Base-by-base conservation (phyloP, 208 protist species). In the Crithidia expoeki region DNA sequence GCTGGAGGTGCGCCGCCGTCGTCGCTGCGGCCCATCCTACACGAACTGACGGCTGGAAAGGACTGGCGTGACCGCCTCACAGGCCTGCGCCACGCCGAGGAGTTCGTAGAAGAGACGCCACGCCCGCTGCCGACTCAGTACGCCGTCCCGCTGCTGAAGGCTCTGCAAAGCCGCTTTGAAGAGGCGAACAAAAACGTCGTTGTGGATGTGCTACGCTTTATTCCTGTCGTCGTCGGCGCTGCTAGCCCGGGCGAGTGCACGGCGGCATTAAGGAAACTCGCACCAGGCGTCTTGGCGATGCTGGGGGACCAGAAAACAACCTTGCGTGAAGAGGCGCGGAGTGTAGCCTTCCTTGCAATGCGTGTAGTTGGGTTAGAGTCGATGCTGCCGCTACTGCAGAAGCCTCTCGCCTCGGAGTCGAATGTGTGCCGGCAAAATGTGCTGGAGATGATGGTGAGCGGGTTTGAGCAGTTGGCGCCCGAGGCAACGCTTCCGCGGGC, bases 181-280 rank as follows among this genome's bases (percentile, higher is more conserved):
- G 92, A 96, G 60, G 65, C 82, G 4, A 96, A 94, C 69, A 94
- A 93, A 58, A 96, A 96, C 65, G 79, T 96, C 52, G 81, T 96
- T 2, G 83, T 92, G 64, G 92, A 96, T 47, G 92, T 94, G 9
- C 78, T 96, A 19, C 79, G 86, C n/a, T 75, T 77, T 21, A 83
- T 94, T 49, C 68, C 79, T 2, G 57, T 85, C 1, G 81, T 96
- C 10, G 84, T 90, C 14, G 79, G 88, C 32, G 77, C 79, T 14
- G 85, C 69, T 14, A 44, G 7, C 21, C 21, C 32, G 5, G 78
- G 75, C 19, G 88, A 88, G 70, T 86, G 80, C 49, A 71, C 74
- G 7, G 23, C 65, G 23, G 78, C 68, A 23, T 58, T 96, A 12
- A 74, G 81, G 12, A 73, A 74, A 30, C 69, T 94, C n/a, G 47